Evolutionary conservation across 129 eudicot species (phyloP).

Genomic region (Flaveria trinervia): DNA sequence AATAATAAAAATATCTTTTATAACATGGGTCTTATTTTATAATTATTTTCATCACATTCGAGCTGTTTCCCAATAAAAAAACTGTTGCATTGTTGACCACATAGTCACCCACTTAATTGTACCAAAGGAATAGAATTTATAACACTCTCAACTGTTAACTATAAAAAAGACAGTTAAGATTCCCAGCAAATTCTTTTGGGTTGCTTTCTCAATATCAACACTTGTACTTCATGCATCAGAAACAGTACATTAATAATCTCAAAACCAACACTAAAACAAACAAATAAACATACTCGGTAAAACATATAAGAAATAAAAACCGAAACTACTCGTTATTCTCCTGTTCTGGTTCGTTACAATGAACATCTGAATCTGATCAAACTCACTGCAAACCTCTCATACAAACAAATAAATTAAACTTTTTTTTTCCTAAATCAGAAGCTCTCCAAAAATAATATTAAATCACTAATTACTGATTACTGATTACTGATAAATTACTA

Average conservation of each 20-base stretch:
- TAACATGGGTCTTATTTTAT: background rate
- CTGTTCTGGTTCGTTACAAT: constrained; percentile 9
- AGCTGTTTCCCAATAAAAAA: constrained; percentile 16
- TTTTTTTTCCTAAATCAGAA: background rate
- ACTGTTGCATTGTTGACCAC: constrained; percentile 25
- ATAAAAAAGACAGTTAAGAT: constrained; percentile 29
- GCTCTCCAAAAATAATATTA: background rate
- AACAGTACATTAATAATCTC: constrained; percentile 1
- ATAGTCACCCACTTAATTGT: background rate
- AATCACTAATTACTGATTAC: background rate
- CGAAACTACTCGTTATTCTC: constrained; percentile 23
- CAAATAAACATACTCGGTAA: background rate
- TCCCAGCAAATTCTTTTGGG: constrained; percentile 22
- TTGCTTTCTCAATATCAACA: background rate
- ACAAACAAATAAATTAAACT: constrained; percentile 19
- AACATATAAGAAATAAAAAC: background rate
- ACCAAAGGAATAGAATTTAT: constrained; percentile 24
- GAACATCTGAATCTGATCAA: constrained; percentile 5
- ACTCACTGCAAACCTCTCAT: constrained; percentile 15
- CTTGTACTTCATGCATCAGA: constrained; percentile 5
- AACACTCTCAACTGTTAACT: constrained; percentile 14
- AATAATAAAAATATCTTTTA: background rate
- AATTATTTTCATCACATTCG: background rate
- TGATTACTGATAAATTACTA: constrained; percentile 11
- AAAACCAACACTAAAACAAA: too few species aligned